These are phyloP conservation scores for Tulasnella sp. DNA, from an alignment of 768 basidiomycete genomes.

Conservation along the genomic window DNA sequence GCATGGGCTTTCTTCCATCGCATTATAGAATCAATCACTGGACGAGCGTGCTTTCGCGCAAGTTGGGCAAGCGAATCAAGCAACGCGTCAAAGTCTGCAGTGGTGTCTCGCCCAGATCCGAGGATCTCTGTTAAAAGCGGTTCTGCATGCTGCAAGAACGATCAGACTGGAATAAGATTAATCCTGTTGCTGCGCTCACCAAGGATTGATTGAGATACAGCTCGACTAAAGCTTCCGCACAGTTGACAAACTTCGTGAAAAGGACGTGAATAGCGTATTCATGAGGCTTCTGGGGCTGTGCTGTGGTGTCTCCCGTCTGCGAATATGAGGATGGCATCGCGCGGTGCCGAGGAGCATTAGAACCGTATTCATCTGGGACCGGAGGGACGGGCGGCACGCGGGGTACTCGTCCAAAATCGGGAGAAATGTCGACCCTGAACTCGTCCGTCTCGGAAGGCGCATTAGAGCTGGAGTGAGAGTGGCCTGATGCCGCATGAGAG, in stretches of 20 bases:
- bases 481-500: constrained; percentile 41
- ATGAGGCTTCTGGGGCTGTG: constrained; percentile 5
- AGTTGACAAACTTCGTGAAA: constrained; percentile 74
- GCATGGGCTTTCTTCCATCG: constrained; percentile 76
- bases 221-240: constrained; percentile 73
- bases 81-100: constrained; percentile 59
- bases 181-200: constrained; percentile 34
- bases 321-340: constrained; percentile 28
- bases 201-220: constrained; percentile 55
- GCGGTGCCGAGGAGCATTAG: constrained; percentile 30
- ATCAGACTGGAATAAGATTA: neutral
- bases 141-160: constrained; percentile 48
- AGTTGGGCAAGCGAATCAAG: constrained; percentile 78
- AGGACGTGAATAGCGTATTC: constrained; percentile 84
- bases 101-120: constrained; percentile 59
- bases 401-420: constrained; percentile 33
- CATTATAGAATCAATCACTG: constrained; percentile 77
- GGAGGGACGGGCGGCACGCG: constrained; percentile 67
- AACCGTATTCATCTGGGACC: constrained; percentile 56
- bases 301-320: constrained; percentile 37
- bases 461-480: constrained; percentile 66
- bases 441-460: constrained; percentile 4
- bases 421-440: constrained; percentile 1
- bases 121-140: constrained; percentile 54
- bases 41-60: constrained; percentile 72